Conservation (phyloP, 495 filamentous ascomycete genomes). For the Oidiodendron maius region DNA sequence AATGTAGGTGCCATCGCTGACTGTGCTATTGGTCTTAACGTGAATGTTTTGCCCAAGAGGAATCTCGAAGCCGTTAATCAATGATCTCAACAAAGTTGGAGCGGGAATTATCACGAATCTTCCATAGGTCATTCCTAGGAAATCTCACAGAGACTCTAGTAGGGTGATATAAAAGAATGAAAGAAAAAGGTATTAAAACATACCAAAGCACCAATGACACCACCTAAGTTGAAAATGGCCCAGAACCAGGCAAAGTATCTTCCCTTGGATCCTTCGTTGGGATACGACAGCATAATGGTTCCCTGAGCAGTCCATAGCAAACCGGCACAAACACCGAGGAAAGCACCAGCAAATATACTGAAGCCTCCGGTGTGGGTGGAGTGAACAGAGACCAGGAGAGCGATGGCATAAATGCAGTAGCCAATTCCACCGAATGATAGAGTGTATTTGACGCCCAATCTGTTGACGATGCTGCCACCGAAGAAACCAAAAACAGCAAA, state of each 20-base stretch:
- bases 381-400: slow-evolving; percentile 78
- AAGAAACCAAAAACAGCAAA: slow-evolving; percentile 87
- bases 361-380: slow-evolving; percentile 61
- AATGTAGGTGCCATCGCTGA: slow-evolving; percentile 83
- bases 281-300: slow-evolving; percentile 94
- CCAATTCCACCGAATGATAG: slow-evolving; percentile 78
- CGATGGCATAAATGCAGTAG: slow-evolving; percentile 77
- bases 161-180: slow-evolving; percentile 2
- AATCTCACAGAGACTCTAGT: no score
- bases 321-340: slow-evolving; percentile 75
- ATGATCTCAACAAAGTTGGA: no score
- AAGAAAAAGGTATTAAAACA: slow-evolving; percentile 14
- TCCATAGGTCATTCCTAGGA: slow-evolving; percentile 1
- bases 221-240: slow-evolving; percentile 93
- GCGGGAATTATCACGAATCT: no score
- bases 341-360: slow-evolving; percentile 72
- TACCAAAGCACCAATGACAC: slow-evolving; percentile 81
- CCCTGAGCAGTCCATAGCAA: slow-evolving; percentile 90
- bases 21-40: slow-evolving; percentile 46
- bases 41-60: slow-evolving; percentile 78
- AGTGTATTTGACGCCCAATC: slow-evolving; percentile 66
- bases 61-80: slow-evolving; percentile 39
- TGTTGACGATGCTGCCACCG: slow-evolving; percentile 73
- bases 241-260: slow-evolving; percentile 88
- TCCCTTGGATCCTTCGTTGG: slow-evolving; percentile 76